Percentiles rank a stretch among this genome's conserved stretches.
Conservation (phyloP, 2,329 filamentous ascomycete species). For the Scolecobasidium constrictum region DNA sequence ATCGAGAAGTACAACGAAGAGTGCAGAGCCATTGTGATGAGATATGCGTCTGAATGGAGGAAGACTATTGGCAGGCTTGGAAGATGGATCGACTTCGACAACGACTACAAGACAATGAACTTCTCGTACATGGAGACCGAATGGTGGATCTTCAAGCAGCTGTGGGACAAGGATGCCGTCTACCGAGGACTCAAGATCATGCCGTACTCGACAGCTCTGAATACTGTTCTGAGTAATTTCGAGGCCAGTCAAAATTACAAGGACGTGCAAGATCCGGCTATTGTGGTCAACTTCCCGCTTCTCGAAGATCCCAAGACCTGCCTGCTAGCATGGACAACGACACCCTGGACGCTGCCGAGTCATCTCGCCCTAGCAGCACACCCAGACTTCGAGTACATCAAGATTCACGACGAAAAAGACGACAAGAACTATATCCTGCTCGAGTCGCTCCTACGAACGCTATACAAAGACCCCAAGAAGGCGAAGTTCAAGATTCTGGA, state of each 20-base stretch:
- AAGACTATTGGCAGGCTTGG: slow-evolving; percentile 78
- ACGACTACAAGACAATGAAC: slow-evolving; percentile 98
- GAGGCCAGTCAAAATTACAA: slow-evolving; percentile 94
- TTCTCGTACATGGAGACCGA: slow-evolving; percentile 89
- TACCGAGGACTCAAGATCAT: slow-evolving; percentile 89
- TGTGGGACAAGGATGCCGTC: slow-evolving; percentile 80
- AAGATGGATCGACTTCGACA: slow-evolving; percentile 96
- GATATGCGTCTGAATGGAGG: slow-evolving; percentile 78
- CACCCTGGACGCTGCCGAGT: slow-evolving; percentile 76
- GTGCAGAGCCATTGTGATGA: slow-evolving; percentile 88
- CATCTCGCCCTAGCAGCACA: slow-evolving; percentile 69
- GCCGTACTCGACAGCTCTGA: slow-evolving; percentile 87
- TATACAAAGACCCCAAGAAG: slow-evolving; percentile 95
- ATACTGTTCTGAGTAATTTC: slow-evolving; percentile 84
- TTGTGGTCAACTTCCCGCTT: slow-evolving; percentile 81
- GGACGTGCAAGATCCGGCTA: slow-evolving; percentile 79
- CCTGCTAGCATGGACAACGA: slow-evolving; percentile 82
- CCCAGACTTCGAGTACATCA: slow-evolving; percentile 77
- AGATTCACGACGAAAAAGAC: slow-evolving; percentile 72
- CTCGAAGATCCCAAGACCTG: slow-evolving; percentile 63
- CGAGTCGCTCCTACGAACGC: slow-evolving; percentile 65
- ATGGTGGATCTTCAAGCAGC: slow-evolving; percentile 95
- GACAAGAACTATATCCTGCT: slow-evolving; percentile 78
- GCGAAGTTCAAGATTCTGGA: slow-evolving; percentile 78
- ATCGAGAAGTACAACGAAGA: slow-evolving; percentile 85